Base-by-base conservation (phyloP, 176 grass and related monocot species). In the Otatea glauca region DNA sequence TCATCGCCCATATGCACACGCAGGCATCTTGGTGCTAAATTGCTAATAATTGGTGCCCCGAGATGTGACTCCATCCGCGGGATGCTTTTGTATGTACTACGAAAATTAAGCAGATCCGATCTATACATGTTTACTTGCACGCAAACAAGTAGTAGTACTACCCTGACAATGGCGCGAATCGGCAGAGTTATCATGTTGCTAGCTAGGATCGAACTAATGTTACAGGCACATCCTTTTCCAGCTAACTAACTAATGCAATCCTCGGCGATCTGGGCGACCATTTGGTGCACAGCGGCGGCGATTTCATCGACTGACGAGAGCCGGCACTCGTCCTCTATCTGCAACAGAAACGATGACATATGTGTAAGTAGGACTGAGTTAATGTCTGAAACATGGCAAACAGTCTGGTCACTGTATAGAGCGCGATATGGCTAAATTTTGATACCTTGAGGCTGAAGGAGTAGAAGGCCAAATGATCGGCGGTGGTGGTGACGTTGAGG, bases 271-370 rank as follows among this genome's bases (percentile, higher is more conserved):
- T 71, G 77, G 9, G 5, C 74, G 63, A 93, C 53, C 32, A 96
- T 96, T 70, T 89, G 76, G 74, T 96, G 81, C 65, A 96, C 86
- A 12, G 88, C 94, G 37, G 91, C 75, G 14, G 94, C 88, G 70
- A 96, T 89, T n/a, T 96, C 94, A 13, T 96, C 94, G 41, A 83
- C 91, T 27, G 91, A 85, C 16, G 89, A 89, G 23, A 96, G 86
- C 67, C 70, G 65, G 86, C 91, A 93, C 73, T 91, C 73, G 51
- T 89, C 91, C 76, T 93, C 91, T 76, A 96, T 83, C 94, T 96
- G 78, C 47, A 54, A 34, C 59, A 85, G 7, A 86, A 49, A 17
- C 3, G 35, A 1, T 0, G 18, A 72, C 5, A 25, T 21, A 25
- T 29, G 14, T 55, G 20, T 43, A 59, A 41, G 6, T 17, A 41